A percentile compares a stretch with the other conserved stretches of the same genome.
Conservation (phyloP, 1,139 yeast species). For the Magnusiomyces magnusii region DNA sequence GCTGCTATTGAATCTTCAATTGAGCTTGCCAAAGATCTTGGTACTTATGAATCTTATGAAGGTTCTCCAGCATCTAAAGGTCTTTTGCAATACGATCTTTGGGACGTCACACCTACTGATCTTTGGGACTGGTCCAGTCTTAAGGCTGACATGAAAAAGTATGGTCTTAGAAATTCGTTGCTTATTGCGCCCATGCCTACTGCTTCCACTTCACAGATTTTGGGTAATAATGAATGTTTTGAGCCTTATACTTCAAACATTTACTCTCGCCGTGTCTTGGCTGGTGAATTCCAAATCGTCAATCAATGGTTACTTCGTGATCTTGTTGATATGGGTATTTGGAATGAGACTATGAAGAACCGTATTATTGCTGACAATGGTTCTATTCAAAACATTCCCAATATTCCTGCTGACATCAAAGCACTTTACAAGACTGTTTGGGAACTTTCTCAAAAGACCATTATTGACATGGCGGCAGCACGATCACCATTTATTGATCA, state of each 20-base stretch:
- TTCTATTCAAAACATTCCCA: conserved; percentile 70
- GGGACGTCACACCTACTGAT: conserved; percentile 67
- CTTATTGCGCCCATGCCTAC: conserved; percentile 94
- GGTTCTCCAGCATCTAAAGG: conserved; percentile 87
- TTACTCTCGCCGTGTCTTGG: conserved; percentile 75
- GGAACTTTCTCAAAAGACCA: conserved; percentile 86
- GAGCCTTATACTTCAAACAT: conserved; percentile 89
- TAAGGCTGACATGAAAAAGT: conserved; percentile 49
- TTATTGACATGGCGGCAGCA: conserved; percentile 94
- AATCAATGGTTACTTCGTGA: conserved; percentile 78
- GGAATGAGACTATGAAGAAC: conserved; percentile 78
- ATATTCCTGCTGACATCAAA: conserved; percentile 71
- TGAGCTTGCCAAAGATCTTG: conserved; percentile 59
- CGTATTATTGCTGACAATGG: conserved; percentile 75
- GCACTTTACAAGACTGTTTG: conserved; percentile 87
- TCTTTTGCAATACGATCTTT: conserved; percentile 65
- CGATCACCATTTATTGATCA: conserved; percentile 92
- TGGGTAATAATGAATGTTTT: conserved; percentile 85
- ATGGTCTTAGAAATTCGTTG: conserved; percentile 75
- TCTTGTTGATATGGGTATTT: conserved; percentile 71
- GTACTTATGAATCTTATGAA: conserved; percentile 58
- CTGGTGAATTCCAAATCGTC: conserved; percentile 86
- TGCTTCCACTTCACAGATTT: conserved; percentile 85
- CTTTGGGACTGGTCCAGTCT: conserved; percentile 70
- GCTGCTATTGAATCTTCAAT: conserved; percentile 76